Evolutionary conservation across 176 grass and related monocot species (phyloP).

Genomic region (Elaeis guineensis): DNA sequence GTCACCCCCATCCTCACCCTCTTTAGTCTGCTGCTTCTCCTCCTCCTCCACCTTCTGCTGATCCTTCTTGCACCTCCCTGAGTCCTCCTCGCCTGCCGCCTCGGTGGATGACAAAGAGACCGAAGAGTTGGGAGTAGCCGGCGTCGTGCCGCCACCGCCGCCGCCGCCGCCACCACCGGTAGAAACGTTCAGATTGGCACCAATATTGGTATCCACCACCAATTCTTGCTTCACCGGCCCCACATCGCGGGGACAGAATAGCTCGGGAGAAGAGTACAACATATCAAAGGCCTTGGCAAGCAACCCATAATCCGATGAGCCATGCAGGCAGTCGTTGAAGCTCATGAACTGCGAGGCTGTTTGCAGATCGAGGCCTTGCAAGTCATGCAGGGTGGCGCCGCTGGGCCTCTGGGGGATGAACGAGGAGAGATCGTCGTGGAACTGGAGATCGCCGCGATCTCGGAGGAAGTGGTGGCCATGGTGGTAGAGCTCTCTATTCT

Average conservation of each 20-base stretch:
- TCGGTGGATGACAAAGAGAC: slow-evolving; percentile 59
- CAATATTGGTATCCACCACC: background rate
- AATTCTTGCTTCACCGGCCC: background rate
- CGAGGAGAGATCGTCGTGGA: slow-evolving; percentile 16
- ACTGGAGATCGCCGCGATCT: background rate
- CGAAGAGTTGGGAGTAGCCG: slow-evolving; percentile 68
- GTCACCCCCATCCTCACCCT: slow-evolving; percentile 40
- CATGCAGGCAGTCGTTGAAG: slow-evolving; percentile 13
- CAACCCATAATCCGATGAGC: slow-evolving; percentile 24
- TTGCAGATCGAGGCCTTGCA: background rate
- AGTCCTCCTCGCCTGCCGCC: slow-evolving; percentile 45
- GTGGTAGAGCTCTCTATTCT: slow-evolving; percentile 25
- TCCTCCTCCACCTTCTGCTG: slow-evolving; percentile 39
- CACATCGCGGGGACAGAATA: background rate
- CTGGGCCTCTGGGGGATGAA: slow-evolving; percentile 24
- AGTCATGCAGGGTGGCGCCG: background rate
- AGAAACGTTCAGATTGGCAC: background rate
- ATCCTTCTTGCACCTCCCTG: slow-evolving; percentile 45
- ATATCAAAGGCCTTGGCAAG: slow-evolving; percentile 5
- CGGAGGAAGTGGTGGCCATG: slow-evolving; percentile 3
- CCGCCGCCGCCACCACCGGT: background rate
- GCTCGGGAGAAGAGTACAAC: background rate
- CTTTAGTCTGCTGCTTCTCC: slow-evolving; percentile 31
- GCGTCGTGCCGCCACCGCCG: background rate
- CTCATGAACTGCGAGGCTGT: slow-evolving; percentile 15